Base-by-base conservation (phyloP, 2,329 filamentous ascomycete genomes). In the Dactylonectria macrodidyma region DNA sequence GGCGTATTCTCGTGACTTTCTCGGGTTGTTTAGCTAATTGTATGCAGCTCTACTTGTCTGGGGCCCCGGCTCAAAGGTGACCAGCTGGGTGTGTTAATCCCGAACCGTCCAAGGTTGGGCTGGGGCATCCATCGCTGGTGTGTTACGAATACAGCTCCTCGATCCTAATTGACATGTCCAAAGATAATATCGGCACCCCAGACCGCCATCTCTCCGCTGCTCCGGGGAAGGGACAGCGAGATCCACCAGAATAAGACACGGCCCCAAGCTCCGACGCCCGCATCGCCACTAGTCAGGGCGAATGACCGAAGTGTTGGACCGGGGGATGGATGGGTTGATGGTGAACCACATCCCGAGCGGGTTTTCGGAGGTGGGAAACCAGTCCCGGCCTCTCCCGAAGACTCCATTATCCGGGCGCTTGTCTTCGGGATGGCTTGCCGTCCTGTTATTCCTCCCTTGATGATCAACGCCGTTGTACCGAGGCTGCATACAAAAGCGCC, bases 301-400 rank as follows among this genome's bases (percentile, higher is more conserved):
- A 16, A 24, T 48, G 16, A 16, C 55, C 44, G 59, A 63, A 47
- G 57, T 46, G 11, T 44, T 54, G 46, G 52, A 34, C 33, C 48
- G 34, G 34, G 62, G 58, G 51, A 30, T 30, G 26, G 26, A 30
- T 50, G 34, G 24, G 47, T 19, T 19, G 19, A 19, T 50, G 38
- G 57, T 58, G 44, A 51, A 57, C 65, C 47, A 59, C 44, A 55
- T 64, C 59, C 57, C 56, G 57, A 58, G 55, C 62, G 62, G 62
- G 54, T 54, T 36, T 69, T 59, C 66, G 63, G 66, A 38, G 57
- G 54, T 59, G 59, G 62, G 59, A 69, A 52, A 47, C 47, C 41
- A 51, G 50, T 63, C 67, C 67, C 67, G 63, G 57, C 50, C 63
- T 66, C 67, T 66, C 59, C 67, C 67, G 67, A 69, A 63, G 36